A percentile compares a stretch with the other conserved stretches of the same genome.
Evolutionary conservation across 768 basidiomycete genomes (phyloP).

Genomic region (Podaxis rugospora): DNA sequence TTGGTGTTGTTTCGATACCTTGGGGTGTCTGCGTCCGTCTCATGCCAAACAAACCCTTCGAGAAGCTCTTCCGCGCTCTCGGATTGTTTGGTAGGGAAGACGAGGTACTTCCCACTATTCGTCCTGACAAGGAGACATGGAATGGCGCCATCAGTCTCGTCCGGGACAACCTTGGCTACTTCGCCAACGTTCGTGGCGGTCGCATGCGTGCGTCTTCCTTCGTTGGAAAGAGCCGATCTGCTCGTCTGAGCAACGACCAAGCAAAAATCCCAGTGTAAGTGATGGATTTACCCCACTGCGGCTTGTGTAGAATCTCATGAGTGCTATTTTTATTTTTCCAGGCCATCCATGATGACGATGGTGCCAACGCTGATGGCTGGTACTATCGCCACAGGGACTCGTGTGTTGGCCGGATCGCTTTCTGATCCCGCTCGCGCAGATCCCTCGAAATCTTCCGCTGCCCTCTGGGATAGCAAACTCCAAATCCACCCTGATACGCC

Average conservation of each 20-base stretch:
- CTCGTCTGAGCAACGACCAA: conserved; percentile 47
- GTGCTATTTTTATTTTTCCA: conserved; percentile 14
- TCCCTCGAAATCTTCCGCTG: conserved; percentile 77
- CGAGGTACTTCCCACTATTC: conserved; percentile 59
- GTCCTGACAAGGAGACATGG: conserved; percentile 63
- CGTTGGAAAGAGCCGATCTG: conserved; percentile 73
- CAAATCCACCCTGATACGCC: conserved; percentile 87
- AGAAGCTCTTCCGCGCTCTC: conserved; percentile 41
- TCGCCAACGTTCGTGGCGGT: conserved; percentile 83
- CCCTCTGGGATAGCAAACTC: conserved; percentile 79
- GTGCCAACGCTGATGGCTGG: conserved; percentile 40
- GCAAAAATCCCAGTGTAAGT: conserved; percentile 45
- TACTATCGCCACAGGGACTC: conserved; percentile 62
- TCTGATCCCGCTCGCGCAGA: conserved; percentile 74
- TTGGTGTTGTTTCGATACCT: conserved; percentile 85
- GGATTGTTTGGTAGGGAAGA: conserved; percentile 61
- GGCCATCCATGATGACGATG: conserved; percentile 45
- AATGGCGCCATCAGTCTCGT: conserved; percentile 77
- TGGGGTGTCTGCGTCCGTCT: conserved; percentile 78
- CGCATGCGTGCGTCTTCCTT: conserved; percentile 82
- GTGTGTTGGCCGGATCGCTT: conserved; percentile 47
- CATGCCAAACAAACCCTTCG: conserved; percentile 78
- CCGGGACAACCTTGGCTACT: conserved; percentile 82
- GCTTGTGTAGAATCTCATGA: not conserved
- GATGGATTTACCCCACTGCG: not conserved